These are phyloP conservation scores for Camelina neglecta DNA, from an alignment of 345 rosid species.

Conservation along the genomic window DNA sequence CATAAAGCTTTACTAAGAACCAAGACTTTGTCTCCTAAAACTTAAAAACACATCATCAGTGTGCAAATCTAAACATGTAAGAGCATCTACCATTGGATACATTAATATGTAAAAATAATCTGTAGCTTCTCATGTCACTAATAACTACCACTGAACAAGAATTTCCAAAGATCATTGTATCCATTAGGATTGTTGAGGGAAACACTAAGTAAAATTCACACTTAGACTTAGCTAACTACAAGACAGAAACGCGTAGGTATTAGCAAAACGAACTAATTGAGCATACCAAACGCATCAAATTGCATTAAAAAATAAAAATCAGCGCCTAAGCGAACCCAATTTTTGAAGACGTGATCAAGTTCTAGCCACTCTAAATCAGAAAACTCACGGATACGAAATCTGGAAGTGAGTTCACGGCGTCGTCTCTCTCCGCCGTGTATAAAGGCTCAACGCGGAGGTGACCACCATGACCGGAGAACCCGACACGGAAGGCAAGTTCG, in stretches of 20 bases:
- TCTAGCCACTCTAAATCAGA: background rate
- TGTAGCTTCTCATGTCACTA: background rate
- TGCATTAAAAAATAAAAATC: background rate
- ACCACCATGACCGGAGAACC: slow-evolving; percentile 88
- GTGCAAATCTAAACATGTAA: background rate
- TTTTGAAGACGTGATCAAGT: slow-evolving; percentile 4
- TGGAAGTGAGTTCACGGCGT: slow-evolving; percentile 74
- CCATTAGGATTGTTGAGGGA: slow-evolving; percentile 4
- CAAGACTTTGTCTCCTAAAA: background rate
- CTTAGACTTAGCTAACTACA: background rate
- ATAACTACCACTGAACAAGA: slow-evolving; percentile 16
- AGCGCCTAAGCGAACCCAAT: slow-evolving; percentile 20
- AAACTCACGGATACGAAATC: slow-evolving; percentile 77
- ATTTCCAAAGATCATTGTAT: background rate
- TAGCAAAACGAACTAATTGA: background rate
- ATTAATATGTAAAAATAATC: background rate
- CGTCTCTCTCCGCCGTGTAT: slow-evolving; percentile 63
- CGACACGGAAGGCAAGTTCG: slow-evolving; percentile 80
- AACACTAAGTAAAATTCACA: slow-evolving; percentile 1
- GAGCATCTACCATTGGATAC: background rate
- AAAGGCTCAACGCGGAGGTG: slow-evolving; percentile 93
- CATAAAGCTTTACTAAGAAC: background rate
- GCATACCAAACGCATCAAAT: slow-evolving; percentile 4
- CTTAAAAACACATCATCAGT: background rate
- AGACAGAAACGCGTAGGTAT: background rate